Evolutionary conservation across 2,329 filamentous ascomycete species (phyloP), one percentile per base, ranked within the genome.

Genomic region (Neonectria coccinea): DNA sequence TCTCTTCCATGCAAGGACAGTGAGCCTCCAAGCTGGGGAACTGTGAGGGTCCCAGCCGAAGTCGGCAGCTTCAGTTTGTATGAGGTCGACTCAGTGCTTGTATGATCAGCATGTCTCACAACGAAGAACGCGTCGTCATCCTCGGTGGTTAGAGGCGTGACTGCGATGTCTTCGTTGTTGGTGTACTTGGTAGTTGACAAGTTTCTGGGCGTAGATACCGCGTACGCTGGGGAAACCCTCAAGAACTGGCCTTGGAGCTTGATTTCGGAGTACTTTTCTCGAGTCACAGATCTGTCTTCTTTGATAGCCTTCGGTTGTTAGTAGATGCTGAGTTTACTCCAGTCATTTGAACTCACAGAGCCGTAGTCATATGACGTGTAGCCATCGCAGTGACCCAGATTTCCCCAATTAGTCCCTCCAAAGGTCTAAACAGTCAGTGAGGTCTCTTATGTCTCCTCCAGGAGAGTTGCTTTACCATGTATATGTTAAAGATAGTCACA

Each of bases 381-480:
- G 3, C 85, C 88, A 11, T 88, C 89, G 10, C 89, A 84, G 68
- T 93, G 88, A 0, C 92, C 91, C 5, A 93, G 77, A 66, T 93
- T 94, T 0, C 92, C 92, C 92, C 92, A 95, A 74, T 95, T 96
- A 0, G 92, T 94, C 6, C 92, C 92, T 14, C 92, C 92, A 68
- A 85, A 92, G 1, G 86, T 89, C 86, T 87, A 36, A 2, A 1
- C 0, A 3, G 31, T 66, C 4, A 66, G 59, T 77, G 1, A 16
- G 6, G 3, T 5, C 7, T 20, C 4, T 12, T 5, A 3, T 3
- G 2, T 18, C 9, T 22, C 2, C 29, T 14, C 0, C 6, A 5
- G n/a, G 1, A 5, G 4, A 1, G 0, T 14, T 20, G 5, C 1
- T 20, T 69, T 74, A 89, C 88, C 92, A 94, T 94, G 76, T 94